Conservation (phyloP, 2,329 filamentous ascomycete species). For the Xylariaceae sp. region DNA sequence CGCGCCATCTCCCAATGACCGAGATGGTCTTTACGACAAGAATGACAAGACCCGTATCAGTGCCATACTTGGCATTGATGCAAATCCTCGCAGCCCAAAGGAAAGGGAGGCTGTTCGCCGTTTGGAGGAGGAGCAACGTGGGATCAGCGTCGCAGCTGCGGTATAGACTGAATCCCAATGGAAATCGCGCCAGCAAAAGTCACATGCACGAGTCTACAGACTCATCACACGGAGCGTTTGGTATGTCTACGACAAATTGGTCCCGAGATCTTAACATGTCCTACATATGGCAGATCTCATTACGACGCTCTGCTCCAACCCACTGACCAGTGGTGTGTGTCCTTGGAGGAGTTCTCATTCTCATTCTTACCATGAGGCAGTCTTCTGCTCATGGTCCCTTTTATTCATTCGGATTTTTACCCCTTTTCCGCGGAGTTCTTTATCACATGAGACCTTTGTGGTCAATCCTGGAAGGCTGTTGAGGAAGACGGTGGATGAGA, state of each 20-base stretch:
- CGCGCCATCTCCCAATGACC: conserved; percentile 48
- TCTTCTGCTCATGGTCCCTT: conserved; percentile 1
- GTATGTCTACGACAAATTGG: too few species aligned
- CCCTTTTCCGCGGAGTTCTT: neutral
- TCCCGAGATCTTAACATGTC: too few species aligned
- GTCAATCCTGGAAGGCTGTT: too few species aligned
- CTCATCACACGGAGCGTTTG: too few species aligned
- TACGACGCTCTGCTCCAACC: conserved; percentile 2
- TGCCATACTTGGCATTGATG: conserved; percentile 58
- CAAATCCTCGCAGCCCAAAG: conserved; percentile 52
- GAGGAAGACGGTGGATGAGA: too few species aligned
- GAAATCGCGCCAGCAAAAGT: too few species aligned
- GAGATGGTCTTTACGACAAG: conserved; percentile 37
- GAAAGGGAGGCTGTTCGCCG: conserved; percentile 56
- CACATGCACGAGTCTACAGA: too few species aligned
- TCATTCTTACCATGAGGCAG: conserved; percentile 1
- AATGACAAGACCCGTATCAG: conserved; percentile 59
- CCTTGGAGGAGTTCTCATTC: neutral
- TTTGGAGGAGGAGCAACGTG: conserved; percentile 49
- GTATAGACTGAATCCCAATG: conserved; percentile 22
- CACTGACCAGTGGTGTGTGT: neutral
- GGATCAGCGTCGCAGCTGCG: conserved; percentile 28
- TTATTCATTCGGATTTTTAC: neutral
- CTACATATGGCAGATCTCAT: too few species aligned
- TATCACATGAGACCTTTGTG: neutral